A percentile compares a stretch with the other conserved stretches of the same genome.
phyloP scores from a whole-genome alignment of 768 basidiomycete species.

The Hericium erinaceus region DNA sequence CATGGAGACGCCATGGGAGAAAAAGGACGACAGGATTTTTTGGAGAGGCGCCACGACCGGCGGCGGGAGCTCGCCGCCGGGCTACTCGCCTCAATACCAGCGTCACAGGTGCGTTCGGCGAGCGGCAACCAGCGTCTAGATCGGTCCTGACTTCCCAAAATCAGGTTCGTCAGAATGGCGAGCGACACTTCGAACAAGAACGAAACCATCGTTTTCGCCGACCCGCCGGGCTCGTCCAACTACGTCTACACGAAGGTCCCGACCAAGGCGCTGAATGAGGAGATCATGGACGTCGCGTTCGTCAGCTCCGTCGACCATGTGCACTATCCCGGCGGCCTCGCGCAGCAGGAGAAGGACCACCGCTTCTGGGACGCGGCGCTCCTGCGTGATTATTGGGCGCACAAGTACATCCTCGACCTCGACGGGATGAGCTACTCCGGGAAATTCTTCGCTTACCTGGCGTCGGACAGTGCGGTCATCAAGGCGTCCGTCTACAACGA shows the following conservation, averaged over 20 bases:
- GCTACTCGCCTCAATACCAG: slow-evolving; percentile 77
- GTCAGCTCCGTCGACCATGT: slow-evolving; percentile 63
- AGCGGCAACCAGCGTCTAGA: too few relatives aligned
- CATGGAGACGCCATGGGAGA: slow-evolving; percentile 83
- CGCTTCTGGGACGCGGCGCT: slow-evolving; percentile 70
- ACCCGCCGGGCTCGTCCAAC: slow-evolving; percentile 46
- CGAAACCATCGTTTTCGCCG: slow-evolving; percentile 59
- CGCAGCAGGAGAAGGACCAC: slow-evolving; percentile 52
- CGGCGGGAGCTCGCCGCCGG: slow-evolving; percentile 80
- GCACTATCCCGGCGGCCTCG: slow-evolving; percentile 68
- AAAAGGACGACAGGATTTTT: slow-evolving; percentile 80
- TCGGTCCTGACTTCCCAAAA: neutral
- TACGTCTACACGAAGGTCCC: slow-evolving; percentile 58
- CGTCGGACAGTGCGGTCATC: slow-evolving; percentile 81
- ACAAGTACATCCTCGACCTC: slow-evolving; percentile 84
- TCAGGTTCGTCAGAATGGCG: slow-evolving; percentile 69
- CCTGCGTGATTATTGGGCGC: slow-evolving; percentile 82
- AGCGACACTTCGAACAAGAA: slow-evolving; percentile 45
- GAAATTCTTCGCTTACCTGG: slow-evolving; percentile 76
- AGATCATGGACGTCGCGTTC: slow-evolving; percentile 85
- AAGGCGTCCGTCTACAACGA: slow-evolving; percentile 91
- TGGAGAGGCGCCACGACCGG: slow-evolving; percentile 97
- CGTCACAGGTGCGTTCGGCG: slow-evolving; percentile 55
- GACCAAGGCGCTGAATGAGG: slow-evolving; percentile 52
- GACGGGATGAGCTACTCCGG: slow-evolving; percentile 96